Conservation (phyloP, 768 basidiomycete genomes). For the Lentinus brumalis region DNA sequence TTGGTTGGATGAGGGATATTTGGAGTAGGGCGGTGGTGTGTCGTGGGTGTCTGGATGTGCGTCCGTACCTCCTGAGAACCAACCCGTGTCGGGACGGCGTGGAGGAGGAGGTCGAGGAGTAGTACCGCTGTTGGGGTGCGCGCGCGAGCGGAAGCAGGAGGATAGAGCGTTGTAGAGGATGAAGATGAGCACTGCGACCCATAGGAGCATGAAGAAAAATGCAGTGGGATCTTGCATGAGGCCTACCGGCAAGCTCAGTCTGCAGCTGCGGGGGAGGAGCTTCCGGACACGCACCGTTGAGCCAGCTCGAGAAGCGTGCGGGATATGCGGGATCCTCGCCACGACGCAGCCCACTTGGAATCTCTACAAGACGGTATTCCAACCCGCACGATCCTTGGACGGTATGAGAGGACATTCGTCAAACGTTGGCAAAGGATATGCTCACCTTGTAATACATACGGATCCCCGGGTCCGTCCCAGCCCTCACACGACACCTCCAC, state of each 20-base stretch:
- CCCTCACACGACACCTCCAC: slow-evolving; percentile 92
- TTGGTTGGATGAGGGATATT: slow-evolving; percentile 31
- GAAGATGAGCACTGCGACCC: slow-evolving; percentile 52
- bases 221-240: slow-evolving; percentile 41
- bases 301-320: slow-evolving; percentile 17
- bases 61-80: slow-evolving; percentile 50
- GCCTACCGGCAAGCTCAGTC: not conserved
- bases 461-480: slow-evolving; percentile 81
- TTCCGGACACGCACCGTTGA: slow-evolving; percentile 8
- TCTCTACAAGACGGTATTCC: slow-evolving; percentile 77
- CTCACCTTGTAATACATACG: slow-evolving; percentile 81
- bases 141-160: slow-evolving; percentile 47
- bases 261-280: not conserved
- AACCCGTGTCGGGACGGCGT: slow-evolving; percentile 46
- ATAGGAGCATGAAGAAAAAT: slow-evolving; percentile 57
- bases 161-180: slow-evolving; percentile 61
- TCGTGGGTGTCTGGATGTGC: slow-evolving; percentile 34
- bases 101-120: slow-evolving; percentile 35
- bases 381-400: slow-evolving; percentile 80
- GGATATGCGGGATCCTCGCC: slow-evolving; percentile 20
- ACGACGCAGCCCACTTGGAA: slow-evolving; percentile 44
- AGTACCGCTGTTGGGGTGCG: slow-evolving; percentile 33
- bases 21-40: slow-evolving; percentile 61
- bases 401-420: not conserved
- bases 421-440: not conserved